Conservation (phyloP, 352 stramenopile genomes). For the Globisporangium cylindrosporum region DNA sequence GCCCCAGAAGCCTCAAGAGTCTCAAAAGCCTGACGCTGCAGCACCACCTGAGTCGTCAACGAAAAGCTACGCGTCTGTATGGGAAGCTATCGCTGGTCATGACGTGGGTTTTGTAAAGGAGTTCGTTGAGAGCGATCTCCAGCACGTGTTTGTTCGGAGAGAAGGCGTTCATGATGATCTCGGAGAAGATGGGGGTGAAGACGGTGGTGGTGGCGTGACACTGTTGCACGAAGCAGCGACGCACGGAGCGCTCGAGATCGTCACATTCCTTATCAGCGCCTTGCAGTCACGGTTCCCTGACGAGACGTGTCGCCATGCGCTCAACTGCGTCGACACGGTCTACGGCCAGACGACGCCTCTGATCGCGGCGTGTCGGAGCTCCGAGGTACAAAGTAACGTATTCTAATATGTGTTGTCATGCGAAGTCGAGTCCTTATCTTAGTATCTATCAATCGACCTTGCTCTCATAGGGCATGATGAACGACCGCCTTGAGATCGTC, state of each 20-base stretch:
- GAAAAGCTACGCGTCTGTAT: conserved; percentile 25
- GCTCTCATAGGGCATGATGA: conserved; percentile 27
- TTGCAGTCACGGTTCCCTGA: conserved; percentile 29
- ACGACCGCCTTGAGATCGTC: conserved; percentile 45
- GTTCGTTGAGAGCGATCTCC: conserved; percentile 29
- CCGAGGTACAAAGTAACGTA: conserved; percentile 16
- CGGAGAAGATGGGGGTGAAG: too few species aligned
- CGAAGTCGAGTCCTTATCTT: neutral
- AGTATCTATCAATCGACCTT: neutral
- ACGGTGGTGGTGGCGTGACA: conserved; percentile 27
- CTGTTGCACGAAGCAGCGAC: conserved; percentile 57
- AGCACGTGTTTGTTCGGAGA: conserved; percentile 33
- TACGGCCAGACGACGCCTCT: conserved; percentile 52
- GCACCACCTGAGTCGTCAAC: neutral
- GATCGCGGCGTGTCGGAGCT: conserved; percentile 54
- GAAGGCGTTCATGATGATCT: conserved; percentile 18
- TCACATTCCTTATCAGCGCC: conserved; percentile 33
- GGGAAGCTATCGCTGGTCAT: conserved; percentile 40
- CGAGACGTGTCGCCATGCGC: conserved; percentile 25
- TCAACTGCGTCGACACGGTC: conserved; percentile 52
- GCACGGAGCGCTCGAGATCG: conserved; percentile 31
- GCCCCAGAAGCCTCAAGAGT: conserved; percentile 9
- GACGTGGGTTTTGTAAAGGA: conserved; percentile 27
- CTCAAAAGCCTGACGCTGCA: neutral
- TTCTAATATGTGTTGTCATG: too few species aligned